Percentiles rank a stretch among this genome's conserved stretches.
Conservation (phyloP, 306 rosid species). For the Rubus idaeus region DNA sequence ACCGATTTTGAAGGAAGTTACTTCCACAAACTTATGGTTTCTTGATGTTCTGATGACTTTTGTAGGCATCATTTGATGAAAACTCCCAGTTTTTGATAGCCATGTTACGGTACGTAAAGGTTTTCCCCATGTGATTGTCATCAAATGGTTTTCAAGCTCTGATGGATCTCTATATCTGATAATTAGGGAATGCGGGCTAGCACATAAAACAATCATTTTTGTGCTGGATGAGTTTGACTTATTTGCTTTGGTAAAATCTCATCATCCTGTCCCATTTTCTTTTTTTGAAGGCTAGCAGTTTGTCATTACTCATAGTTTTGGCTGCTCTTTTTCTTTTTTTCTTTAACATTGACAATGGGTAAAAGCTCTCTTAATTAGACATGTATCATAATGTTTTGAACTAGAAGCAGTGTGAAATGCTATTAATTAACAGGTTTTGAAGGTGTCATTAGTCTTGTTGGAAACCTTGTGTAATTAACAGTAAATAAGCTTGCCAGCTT, state of each 20-base stretch:
- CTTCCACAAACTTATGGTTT: conserved; percentile 18
- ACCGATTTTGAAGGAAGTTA: conserved; percentile 13
- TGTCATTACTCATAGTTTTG: conserved; percentile 9
- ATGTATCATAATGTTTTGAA: not conserved
- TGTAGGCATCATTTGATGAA: conserved; percentile 89
- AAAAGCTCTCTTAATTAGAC: not conserved
- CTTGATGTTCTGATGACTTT: conserved; percentile 32
- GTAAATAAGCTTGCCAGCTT: not conserved
- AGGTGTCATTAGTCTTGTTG: not conserved
- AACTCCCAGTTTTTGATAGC: conserved; percentile 90
- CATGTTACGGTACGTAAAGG: conserved; percentile 69
- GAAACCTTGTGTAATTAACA: not conserved
- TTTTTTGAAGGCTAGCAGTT: conserved; percentile 25
- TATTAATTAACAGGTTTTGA: not conserved
- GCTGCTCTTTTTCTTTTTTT: not conserved
- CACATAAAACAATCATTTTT: conserved; percentile 85
- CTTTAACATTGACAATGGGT: not conserved
- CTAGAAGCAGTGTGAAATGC: not conserved
- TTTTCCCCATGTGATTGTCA: conserved; percentile 14
- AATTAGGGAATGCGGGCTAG: conserved; percentile 87
- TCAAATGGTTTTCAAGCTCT: conserved; percentile 13
- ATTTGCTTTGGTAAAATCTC: conserved; percentile 80
- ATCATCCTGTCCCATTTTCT: conserved; percentile 16
- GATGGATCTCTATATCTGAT: conserved; percentile 33
- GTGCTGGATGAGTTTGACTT: conserved; percentile 88